Evolutionary conservation across 139 green algal genomes (phyloP).

Genomic region (Closterium sp.): DNA sequence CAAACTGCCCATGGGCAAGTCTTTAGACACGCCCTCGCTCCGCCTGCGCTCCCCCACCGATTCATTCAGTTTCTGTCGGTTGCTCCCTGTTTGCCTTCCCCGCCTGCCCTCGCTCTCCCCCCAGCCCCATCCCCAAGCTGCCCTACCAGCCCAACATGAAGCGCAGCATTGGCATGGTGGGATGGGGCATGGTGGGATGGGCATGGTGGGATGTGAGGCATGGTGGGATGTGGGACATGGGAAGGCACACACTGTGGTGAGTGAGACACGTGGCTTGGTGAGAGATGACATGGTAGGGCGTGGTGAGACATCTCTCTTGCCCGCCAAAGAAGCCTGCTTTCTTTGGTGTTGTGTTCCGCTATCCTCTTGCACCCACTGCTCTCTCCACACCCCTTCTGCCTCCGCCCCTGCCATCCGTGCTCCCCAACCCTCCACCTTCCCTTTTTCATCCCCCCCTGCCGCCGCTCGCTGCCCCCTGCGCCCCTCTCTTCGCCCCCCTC

Average conservation of each 20-base stretch:
- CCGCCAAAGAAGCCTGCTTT: too few species aligned
- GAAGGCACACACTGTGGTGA: too few species aligned
- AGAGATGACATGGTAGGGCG: background rate
- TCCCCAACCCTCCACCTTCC: background rate
- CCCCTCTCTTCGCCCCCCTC: background rate
- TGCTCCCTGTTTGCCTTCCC: too few species aligned
- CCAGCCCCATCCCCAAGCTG: constrained; percentile 71
- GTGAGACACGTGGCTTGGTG: too few species aligned
- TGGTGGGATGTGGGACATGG: background rate
- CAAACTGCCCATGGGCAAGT: too few species aligned
- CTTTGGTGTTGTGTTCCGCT: too few species aligned
- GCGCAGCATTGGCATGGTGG: constrained; percentile 70
- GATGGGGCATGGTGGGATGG: background rate
- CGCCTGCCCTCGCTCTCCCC: too few species aligned
- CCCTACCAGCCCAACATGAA: constrained; percentile 69
- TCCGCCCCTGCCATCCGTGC: background rate
- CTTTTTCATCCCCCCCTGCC: background rate
- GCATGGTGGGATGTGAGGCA: background rate
- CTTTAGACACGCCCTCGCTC: too few species aligned
- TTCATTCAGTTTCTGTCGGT: too few species aligned
- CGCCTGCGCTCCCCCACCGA: too few species aligned
- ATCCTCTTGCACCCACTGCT: constrained; percentile 28
- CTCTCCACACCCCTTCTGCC: background rate
- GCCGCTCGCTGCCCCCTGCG: background rate
- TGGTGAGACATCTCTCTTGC: background rate